phyloP scores from a whole-genome alignment of 2,329 filamentous ascomycete genomes.

The Paraphoma chrysanthemicola region DNA sequence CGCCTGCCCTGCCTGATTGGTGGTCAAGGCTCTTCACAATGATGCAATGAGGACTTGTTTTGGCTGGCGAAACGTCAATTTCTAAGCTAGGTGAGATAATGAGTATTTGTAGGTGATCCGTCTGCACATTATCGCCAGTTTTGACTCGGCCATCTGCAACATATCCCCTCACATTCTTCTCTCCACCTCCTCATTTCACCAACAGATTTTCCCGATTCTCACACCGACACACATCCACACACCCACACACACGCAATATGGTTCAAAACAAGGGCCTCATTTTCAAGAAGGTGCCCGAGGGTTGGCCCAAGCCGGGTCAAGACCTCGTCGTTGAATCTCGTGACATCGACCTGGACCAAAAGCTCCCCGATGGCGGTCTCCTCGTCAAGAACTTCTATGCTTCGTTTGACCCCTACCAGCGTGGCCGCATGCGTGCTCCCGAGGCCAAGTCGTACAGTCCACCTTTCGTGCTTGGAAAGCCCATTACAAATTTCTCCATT shows the following conservation, averaged over 20 bases:
- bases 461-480: constrained; percentile 66
- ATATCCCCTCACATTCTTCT: neutral
- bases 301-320: constrained; percentile 72
- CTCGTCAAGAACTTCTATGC: constrained; percentile 74
- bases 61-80: constrained; percentile 12
- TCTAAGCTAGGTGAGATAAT: constrained; percentile 7
- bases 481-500: constrained; percentile 70
- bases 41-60: constrained; percentile 21
- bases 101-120: constrained; percentile 17
- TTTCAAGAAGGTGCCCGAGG: constrained; percentile 73
- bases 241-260: constrained; percentile 47
- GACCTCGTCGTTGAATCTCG: constrained; percentile 72
- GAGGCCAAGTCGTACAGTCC: constrained; percentile 71
- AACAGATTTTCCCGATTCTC: neutral
- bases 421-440: constrained; percentile 76
- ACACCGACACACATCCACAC: constrained; percentile 8
- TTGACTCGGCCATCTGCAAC: constrained; percentile 2
- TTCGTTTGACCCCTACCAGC: constrained; percentile 85
- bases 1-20: constrained; percentile 2
- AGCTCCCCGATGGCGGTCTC: constrained; percentile 68
- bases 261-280: constrained; percentile 76
- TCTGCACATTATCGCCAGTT: constrained; percentile 4
- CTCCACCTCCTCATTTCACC: neutral
- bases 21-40: constrained; percentile 6
- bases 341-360: constrained; percentile 70